phyloP scores from a whole-genome alignment of 1,284 basidiomycete genomes.

The Uromyces viciae-fabae region DNA sequence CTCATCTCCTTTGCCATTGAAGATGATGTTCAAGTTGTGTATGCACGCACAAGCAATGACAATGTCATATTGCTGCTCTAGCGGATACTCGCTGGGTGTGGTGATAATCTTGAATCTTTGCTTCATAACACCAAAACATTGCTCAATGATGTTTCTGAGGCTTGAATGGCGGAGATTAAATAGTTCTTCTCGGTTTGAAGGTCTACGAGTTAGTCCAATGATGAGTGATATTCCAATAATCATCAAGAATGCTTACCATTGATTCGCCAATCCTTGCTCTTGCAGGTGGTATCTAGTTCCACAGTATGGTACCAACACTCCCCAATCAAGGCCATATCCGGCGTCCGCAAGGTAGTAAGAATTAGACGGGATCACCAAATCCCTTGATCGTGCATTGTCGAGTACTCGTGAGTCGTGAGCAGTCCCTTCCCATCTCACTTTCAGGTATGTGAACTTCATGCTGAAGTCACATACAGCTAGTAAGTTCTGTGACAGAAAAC shows the following conservation, averaged over 20 bases:
- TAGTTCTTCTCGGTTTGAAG: slow-evolving; percentile 40
- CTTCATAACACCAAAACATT: slow-evolving; percentile 46
- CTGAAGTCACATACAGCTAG: background rate
- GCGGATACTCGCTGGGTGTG: background rate
- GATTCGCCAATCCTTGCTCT: background rate
- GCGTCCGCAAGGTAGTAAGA: background rate
- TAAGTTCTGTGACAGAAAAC: background rate
- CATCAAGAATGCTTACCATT: background rate
- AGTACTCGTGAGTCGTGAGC: background rate
- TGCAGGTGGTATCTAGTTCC: background rate
- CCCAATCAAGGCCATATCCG: background rate
- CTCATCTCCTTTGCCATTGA: background rate
- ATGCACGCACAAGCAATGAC: background rate
- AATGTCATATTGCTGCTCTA: slow-evolving; percentile 1
- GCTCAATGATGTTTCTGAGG: slow-evolving; percentile 45
- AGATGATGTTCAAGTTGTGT: background rate
- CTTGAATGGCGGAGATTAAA: slow-evolving; percentile 46
- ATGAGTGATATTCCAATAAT: background rate
- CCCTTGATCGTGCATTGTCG: background rate
- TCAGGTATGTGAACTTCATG: background rate
- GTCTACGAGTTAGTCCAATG: background rate
- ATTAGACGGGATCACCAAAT: background rate
- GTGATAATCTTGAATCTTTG: background rate
- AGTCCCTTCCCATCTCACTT: background rate
- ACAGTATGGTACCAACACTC: background rate